Evolutionary conservation across 2,329 filamentous ascomycete species (phyloP).

Genomic region (Gliomastix tumulicola): DNA sequence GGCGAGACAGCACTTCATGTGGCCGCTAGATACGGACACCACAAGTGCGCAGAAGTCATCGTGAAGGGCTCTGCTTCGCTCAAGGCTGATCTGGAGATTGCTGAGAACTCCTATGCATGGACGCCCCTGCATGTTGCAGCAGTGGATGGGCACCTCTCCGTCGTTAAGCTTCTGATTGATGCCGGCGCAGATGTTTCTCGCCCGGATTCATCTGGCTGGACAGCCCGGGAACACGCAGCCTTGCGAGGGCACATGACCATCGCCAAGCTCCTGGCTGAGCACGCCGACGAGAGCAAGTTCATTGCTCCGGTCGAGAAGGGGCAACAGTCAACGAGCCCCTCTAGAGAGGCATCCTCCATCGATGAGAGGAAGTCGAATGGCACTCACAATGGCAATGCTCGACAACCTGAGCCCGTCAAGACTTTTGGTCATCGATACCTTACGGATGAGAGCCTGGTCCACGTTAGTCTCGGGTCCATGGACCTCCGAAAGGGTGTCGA

Average conservation of each 20-base stretch:
- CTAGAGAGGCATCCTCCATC: slow-evolving; percentile 55
- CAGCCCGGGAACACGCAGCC: slow-evolving; percentile 85
- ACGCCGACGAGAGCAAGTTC: slow-evolving; percentile 22
- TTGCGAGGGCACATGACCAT: slow-evolving; percentile 83
- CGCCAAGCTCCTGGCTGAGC: slow-evolving; percentile 58
- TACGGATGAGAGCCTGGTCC: slow-evolving; percentile 77
- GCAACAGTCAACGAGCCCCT: too few species aligned
- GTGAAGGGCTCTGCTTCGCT: slow-evolving; percentile 63
- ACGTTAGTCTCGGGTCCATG: slow-evolving; percentile 92
- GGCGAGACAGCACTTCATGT: slow-evolving; percentile 91
- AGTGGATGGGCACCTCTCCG: slow-evolving; percentile 74
- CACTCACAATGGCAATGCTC: slow-evolving; percentile 28
- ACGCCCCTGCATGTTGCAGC: slow-evolving; percentile 91
- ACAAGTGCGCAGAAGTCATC: slow-evolving; percentile 70
- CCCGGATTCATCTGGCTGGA: slow-evolving; percentile 86
- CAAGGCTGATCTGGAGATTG: slow-evolving; percentile 67
- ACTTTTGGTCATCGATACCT: slow-evolving; percentile 95
- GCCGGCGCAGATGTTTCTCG: slow-evolving; percentile 71
- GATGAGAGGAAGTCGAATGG: slow-evolving; percentile 51
- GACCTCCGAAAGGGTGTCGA: slow-evolving; percentile 78
- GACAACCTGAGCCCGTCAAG: slow-evolving; percentile 73
- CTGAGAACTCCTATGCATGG: slow-evolving; percentile 84
- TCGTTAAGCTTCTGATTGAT: slow-evolving; percentile 71
- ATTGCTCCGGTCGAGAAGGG: neutral
- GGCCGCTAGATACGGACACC: slow-evolving; percentile 81